Evolutionary conservation across 1,139 yeast genomes (phyloP).

Genomic region (Diutina scorzettiae): DNA sequence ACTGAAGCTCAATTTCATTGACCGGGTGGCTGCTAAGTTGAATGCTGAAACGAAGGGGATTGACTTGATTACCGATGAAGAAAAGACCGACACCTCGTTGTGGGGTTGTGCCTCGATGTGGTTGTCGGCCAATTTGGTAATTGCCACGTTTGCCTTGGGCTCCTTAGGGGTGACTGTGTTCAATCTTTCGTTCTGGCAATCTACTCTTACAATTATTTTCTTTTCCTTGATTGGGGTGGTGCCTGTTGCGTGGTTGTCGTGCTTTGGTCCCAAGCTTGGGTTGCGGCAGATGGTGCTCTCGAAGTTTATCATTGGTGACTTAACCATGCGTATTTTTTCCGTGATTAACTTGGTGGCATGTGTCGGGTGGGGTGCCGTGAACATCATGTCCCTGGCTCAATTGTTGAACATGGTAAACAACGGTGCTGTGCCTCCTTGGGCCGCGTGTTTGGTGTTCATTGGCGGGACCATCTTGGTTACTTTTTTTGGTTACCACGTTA

Average conservation of each 20-base stretch:
- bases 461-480: slow-evolving; percentile 61
- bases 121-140: slow-evolving; percentile 84
- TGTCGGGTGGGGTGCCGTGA: slow-evolving; percentile 94
- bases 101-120: slow-evolving; percentile 80
- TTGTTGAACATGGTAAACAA: slow-evolving; percentile 66
- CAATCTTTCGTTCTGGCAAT: slow-evolving; percentile 52
- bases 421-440: slow-evolving; percentile 76
- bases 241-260: slow-evolving; percentile 75
- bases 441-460: slow-evolving; percentile 69
- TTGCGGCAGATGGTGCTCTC: slow-evolving; percentile 81
- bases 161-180: slow-evolving; percentile 58
- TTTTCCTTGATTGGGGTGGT: slow-evolving; percentile 61
- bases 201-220: slow-evolving; percentile 50
- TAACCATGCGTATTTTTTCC: slow-evolving; percentile 67
- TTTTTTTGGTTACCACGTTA: slow-evolving; percentile 77
- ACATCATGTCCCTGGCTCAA: slow-evolving; percentile 84
- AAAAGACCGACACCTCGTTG: slow-evolving; percentile 48
- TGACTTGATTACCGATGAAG: slow-evolving; percentile 56
- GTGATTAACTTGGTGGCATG: slow-evolving; percentile 73
- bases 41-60: slow-evolving; percentile 61
- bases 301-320: slow-evolving; percentile 66
- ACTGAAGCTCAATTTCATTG: slow-evolving; percentile 6
- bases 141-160: slow-evolving; percentile 76
- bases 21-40: slow-evolving; percentile 20
- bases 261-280: slow-evolving; percentile 78